Conservation (phyloP, 2,329 filamentous ascomycete genomes). For the Penicillium sp. region DNA sequence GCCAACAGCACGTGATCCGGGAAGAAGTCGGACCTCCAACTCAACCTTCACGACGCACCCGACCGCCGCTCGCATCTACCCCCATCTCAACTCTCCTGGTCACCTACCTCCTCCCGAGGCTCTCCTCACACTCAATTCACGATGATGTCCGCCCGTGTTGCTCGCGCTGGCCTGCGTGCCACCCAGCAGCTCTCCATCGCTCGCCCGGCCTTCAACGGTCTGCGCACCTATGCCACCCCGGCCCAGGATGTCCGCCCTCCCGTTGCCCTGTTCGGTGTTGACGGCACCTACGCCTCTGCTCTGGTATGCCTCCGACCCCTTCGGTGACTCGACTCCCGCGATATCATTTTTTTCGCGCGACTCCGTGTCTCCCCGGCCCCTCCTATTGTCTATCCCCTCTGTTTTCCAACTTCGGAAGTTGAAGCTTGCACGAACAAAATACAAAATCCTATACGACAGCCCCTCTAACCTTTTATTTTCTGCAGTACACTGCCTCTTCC, state of each 20-base stretch:
- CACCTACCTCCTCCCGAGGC: slow-evolving; percentile 22
- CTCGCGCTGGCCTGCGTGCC: slow-evolving; percentile 58
- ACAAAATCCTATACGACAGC: not conserved
- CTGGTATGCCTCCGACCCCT: slow-evolving; percentile 66
- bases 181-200: slow-evolving; percentile 44
- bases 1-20: slow-evolving; percentile 21
- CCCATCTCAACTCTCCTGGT: slow-evolving; percentile 23
- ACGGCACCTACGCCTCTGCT: slow-evolving; percentile 97
- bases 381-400: slow-evolving; percentile 14
- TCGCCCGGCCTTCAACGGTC: slow-evolving; percentile 43
- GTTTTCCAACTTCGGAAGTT: slow-evolving; percentile 10
- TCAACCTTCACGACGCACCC: slow-evolving; percentile 27
- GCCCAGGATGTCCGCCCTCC: slow-evolving; percentile 75
- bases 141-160: slow-evolving; percentile 59
- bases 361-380: slow-evolving; percentile 21
- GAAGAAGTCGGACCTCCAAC: slow-evolving; percentile 28
- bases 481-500: slow-evolving; percentile 89
- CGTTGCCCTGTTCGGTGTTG: slow-evolving; percentile 87
- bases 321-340: slow-evolving; percentile 2
- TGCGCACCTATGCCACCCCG: slow-evolving; percentile 74
- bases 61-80: slow-evolving; percentile 28
- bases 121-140: slow-evolving; percentile 27
- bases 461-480: slow-evolving; percentile 6
- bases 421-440: slow-evolving; percentile 1
- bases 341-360: slow-evolving; percentile 9